Conservation (phyloP, 805 yeast species). For the Candida hungchunana region DNA sequence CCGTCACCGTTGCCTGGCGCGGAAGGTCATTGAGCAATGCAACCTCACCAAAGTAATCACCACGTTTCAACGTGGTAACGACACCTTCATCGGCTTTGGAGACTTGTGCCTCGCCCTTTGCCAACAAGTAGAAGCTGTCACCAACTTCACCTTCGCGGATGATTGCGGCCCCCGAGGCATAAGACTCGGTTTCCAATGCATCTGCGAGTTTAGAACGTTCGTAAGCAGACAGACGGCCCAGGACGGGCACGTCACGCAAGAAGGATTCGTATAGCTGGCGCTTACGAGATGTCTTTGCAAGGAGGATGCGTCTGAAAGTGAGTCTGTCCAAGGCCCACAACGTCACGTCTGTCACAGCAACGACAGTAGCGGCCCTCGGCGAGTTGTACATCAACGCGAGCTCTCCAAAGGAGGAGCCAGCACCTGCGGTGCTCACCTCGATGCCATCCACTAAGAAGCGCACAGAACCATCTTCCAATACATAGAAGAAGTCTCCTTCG, state of each 20-base stretch:
- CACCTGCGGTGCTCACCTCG: slow-evolving; percentile 69
- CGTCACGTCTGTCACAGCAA: slow-evolving; percentile 63
- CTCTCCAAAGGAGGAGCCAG: slow-evolving; percentile 94
- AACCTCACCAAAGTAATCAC: slow-evolving; percentile 95
- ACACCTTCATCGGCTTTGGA: slow-evolving; percentile 54
- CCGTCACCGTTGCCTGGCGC: slow-evolving; percentile 89
- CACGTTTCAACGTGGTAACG: slow-evolving; percentile 59
- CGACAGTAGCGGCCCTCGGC: slow-evolving; percentile 94
- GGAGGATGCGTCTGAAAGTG: slow-evolving; percentile 85
- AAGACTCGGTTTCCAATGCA: slow-evolving; percentile 78
- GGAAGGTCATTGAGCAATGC: slow-evolving; percentile 90
- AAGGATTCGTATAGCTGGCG: slow-evolving; percentile 88
- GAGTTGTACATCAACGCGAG: slow-evolving; percentile 96
- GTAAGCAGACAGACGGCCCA: slow-evolving; percentile 65
- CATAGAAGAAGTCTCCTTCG: slow-evolving; percentile 89
- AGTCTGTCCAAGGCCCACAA: slow-evolving; percentile 93
- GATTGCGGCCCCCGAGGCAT: slow-evolving; percentile 66
- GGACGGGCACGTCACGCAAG: slow-evolving; percentile 79
- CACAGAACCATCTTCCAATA: slow-evolving; percentile 80
- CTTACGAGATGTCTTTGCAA: slow-evolving; percentile 87
- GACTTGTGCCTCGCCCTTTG: slow-evolving; percentile 81
- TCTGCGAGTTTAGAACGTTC: slow-evolving; percentile 93
- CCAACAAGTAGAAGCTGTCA: slow-evolving; percentile 68
- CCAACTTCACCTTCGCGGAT: slow-evolving; percentile 86
- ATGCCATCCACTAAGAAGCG: slow-evolving; percentile 66